Conservation (phyloP, 108 stramenopile genomes). For the Cyclotella baltica region DNA sequence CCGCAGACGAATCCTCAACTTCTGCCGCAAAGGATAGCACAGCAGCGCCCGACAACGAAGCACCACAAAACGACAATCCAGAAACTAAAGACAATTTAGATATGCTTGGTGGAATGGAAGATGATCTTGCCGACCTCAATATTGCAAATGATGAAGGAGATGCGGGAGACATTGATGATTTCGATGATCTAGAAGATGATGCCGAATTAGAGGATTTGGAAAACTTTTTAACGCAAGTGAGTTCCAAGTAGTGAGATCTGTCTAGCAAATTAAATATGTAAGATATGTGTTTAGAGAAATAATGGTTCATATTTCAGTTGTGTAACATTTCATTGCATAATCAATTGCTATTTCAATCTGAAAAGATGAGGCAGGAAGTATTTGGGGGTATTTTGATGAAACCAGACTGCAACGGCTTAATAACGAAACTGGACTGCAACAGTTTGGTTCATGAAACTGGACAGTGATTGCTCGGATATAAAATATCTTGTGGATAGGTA, state of each 20-base stretch:
- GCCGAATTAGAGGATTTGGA: constrained; percentile 80
- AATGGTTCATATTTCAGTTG: no score
- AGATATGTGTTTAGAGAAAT: neutral
- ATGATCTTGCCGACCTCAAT: constrained; percentile 59
- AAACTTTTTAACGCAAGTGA: constrained; percentile 65
- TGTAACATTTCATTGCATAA: no score
- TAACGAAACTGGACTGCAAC: no score
- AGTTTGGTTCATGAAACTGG: no score
- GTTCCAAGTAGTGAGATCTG: neutral
- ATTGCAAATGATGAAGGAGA: constrained; percentile 59
- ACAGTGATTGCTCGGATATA: no score
- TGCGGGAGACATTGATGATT: constrained; percentile 62
- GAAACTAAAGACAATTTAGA: constrained; percentile 5
- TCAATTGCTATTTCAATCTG: no score
- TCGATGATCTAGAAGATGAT: constrained; percentile 61
- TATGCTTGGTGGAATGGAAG: constrained; percentile 37
- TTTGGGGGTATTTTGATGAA: no score
- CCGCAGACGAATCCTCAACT: neutral
- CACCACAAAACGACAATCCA: neutral
- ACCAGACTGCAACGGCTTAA: no score
- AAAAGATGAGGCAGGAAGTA: no score
- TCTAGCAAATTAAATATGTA: constrained; percentile 1
- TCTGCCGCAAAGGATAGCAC: neutral
- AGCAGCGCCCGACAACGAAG: neutral
- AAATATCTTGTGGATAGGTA: no score